Conservation (phyloP, 202 grass and related monocot genomes). For the Sporobolus alterniflorus region DNA sequence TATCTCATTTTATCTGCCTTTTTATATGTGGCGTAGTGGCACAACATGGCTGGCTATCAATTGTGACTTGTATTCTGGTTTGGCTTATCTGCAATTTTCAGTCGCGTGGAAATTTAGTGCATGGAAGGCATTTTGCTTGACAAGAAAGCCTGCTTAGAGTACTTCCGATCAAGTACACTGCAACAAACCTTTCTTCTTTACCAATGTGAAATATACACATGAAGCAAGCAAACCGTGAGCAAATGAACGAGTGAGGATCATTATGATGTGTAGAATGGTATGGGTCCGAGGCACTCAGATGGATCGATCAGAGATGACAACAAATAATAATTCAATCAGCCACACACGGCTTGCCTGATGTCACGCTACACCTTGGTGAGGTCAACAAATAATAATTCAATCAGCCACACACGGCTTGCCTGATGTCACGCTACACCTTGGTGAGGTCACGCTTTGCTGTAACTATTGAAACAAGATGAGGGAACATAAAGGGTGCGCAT, state of each 20-base stretch:
- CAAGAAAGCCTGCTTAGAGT: not conserved
- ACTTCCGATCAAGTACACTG: not conserved
- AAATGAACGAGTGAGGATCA: not conserved
- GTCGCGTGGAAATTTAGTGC: not conserved
- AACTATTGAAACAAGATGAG: not conserved
- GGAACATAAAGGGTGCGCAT: not conserved
- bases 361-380: conserved; percentile 10
- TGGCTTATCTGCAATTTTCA: not conserved
- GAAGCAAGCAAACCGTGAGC: not conserved
- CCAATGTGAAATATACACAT: not conserved
- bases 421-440: conserved; percentile 19
- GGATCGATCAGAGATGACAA: not conserved
- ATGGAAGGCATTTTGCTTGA: not conserved
- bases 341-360: not conserved
- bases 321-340: not conserved
- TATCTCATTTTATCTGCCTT: no score
- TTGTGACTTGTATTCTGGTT: not conserved
- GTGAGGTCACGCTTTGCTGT: not conserved
- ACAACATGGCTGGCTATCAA: not conserved
- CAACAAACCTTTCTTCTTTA: not conserved
- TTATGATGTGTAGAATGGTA: not conserved
- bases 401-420: no score
- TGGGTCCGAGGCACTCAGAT: not conserved
- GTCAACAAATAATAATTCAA: not conserved
- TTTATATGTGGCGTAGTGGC: no score